Percentiles rank a stretch among this genome's conserved stretches.
phyloP scores from a whole-genome alignment of 164 flowering plant genomes.

The Vitis vinifera region ASM3070453v1 NC_081806.1:1638501-1639000 shows the following conservation, averaged over 20 bases:
- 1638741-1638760: neutral
- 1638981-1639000: constrained; percentile 12
- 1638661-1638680: neutral
- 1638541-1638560: too few species aligned
- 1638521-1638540: too few species aligned
- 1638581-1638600: too few species aligned
- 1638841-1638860: neutral
- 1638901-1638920: constrained; percentile 38
- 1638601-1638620: too few species aligned
- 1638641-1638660: too few species aligned
- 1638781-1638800: neutral
- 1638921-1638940: constrained; percentile 11
- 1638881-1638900: constrained; percentile 67
- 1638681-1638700: neutral
- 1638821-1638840: neutral
- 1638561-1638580: too few species aligned
- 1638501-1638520: too few species aligned
- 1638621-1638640: too few species aligned
- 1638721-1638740: too few species aligned
- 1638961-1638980: constrained; percentile 11
- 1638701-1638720: too few species aligned
- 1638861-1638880: constrained; percentile 4
- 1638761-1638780: neutral
- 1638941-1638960: constrained; percentile 4
- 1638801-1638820: neutral